Base-by-base conservation (phyloP, 2,329 filamentous ascomycete species). In the Neurospora crassa region DNA sequence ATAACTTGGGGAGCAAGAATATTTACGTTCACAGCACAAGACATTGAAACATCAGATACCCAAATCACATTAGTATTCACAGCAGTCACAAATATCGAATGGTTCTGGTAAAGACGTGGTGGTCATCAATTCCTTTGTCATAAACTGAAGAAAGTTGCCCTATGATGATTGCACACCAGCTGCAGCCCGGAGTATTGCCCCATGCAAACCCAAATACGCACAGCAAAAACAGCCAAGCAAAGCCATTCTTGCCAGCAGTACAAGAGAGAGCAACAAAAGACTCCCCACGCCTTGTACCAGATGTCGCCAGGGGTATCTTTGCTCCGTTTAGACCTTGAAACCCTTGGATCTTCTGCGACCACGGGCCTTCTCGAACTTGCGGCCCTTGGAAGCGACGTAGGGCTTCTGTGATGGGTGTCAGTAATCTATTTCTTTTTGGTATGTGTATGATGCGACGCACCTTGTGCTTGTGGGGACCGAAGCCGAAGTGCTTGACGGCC, bases 291-390 rank as follows among this genome's bases (percentile, higher is more conserved):
- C 74, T 53, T 69, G 40, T 67, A 67, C 69, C 69, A 63, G 40
- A 59, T 70, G 63, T 69, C 69, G 43, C 43, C 67, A 69, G 40
- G 67, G 43, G 70, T 71, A 70, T 68, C 59, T 43, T 67, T 67
- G 71, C 75, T 73, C 75, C 77, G 84, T 83, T 93, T 97, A 99
- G 83, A 99, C 96, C 94, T 99, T 99, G 94, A 99, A 99, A 90
- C 96, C 96, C 82, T 92, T 90, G 81, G 94, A 98, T 84, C 94
- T 89, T 91, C 96, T 96, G 87, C 96, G 94, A 86, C 96, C 96
- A 96, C 96, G 94, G 81, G 94, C 96, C 81, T 90, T 90, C 91
- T 99, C 96, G 89, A 99, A 99, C 90, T 99, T 99, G 87, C 96
- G 92, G 82, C 96, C 96, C 92, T 99, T 99, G 89, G 93, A 97